These are phyloP conservation scores for Patellaria atrata DNA, from an alignment of 495 filamentous ascomycete species.

Conservation along the genomic window DNA sequence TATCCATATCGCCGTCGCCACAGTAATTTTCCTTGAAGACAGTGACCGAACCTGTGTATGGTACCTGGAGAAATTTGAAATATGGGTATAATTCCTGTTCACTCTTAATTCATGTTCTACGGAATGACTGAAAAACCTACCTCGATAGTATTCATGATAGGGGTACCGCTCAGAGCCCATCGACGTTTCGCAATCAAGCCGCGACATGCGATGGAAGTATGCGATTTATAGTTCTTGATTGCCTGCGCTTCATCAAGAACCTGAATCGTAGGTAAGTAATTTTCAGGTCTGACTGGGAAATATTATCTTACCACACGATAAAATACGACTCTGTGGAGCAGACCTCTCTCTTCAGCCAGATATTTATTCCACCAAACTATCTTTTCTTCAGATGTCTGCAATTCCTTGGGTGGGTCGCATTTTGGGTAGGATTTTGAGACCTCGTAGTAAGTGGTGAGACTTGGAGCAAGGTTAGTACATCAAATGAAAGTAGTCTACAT, in stretches of 20 bases:
- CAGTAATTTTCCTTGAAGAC: slow-evolving; percentile 38
- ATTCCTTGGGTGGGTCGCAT: slow-evolving; percentile 18
- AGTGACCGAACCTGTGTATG: slow-evolving; percentile 27
- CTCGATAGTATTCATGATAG: slow-evolving; percentile 36
- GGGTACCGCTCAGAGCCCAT: slow-evolving; percentile 51
- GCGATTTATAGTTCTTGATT: slow-evolving; percentile 43
- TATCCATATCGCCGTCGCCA: slow-evolving; percentile 21
- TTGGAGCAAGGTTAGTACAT: background rate
- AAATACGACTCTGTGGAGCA: slow-evolving; percentile 37
- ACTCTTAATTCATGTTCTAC: too few relatives aligned
- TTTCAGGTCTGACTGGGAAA: too few relatives aligned
- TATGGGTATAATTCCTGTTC: slow-evolving; percentile 48
- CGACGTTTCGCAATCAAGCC: slow-evolving; percentile 36
- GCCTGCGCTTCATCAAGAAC: slow-evolving; percentile 48
- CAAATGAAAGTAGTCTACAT: background rate
- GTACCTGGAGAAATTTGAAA: slow-evolving; percentile 43
- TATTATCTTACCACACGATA: slow-evolving; percentile 40
- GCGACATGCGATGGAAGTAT: slow-evolving; percentile 39
- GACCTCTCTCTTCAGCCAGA: slow-evolving; percentile 25
- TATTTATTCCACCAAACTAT: slow-evolving; percentile 26
- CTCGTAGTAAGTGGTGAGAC: slow-evolving; percentile 40
- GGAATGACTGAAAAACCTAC: too few relatives aligned
- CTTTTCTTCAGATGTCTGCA: slow-evolving; percentile 20
- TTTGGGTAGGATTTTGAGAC: slow-evolving; percentile 37
- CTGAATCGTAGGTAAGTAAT: too few relatives aligned